phyloP scores from a whole-genome alignment of 2,329 filamentous ascomycete species.

The Hypoxylon sp. region DNA sequence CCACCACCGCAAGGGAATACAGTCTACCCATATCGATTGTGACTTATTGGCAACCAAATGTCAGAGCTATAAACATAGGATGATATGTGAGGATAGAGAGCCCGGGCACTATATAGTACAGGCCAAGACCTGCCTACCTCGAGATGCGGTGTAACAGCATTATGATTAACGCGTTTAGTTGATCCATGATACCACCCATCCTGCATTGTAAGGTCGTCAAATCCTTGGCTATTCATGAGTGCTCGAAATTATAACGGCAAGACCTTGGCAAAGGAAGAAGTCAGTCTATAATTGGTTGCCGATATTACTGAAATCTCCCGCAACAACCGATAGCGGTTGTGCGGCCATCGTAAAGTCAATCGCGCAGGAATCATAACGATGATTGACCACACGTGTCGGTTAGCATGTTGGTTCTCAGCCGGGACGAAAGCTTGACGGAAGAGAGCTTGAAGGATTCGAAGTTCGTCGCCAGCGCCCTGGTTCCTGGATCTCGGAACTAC shows the following conservation, averaged over 20 bases:
- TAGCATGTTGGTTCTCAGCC: constrained; percentile 4
- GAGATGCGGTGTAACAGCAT: constrained; percentile 24
- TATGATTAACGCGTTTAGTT: constrained; percentile 17
- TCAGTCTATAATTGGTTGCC: constrained; percentile 32
- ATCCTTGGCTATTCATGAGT: constrained; percentile 34
- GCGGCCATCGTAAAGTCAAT: constrained; percentile 13
- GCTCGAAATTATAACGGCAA: constrained; percentile 15
- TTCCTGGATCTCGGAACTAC: constrained; percentile 14
- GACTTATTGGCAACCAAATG: constrained; percentile 11
- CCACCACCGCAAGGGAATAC: constrained; percentile 53
- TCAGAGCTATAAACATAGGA: constrained; percentile 1
- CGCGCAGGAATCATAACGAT: constrained; percentile 36
- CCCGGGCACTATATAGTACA: constrained; percentile 28
- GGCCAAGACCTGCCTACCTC: constrained; percentile 1
- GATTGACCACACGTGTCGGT: constrained; percentile 31
- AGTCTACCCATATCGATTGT: constrained; percentile 57
- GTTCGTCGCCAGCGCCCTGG: constrained; percentile 4
- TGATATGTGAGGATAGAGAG: not conserved
- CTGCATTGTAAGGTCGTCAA: constrained; percentile 36
- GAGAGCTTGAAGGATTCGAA: not conserved
- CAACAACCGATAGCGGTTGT: constrained; percentile 19
- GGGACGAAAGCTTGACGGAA: constrained; percentile 6
- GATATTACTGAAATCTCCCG: constrained; percentile 28
- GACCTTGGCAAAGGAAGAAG: constrained; percentile 31
- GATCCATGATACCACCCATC: constrained; percentile 26